Base-by-base conservation (phyloP, 805 yeast genomes). In the Zygoascus bituminiphila region DNA sequence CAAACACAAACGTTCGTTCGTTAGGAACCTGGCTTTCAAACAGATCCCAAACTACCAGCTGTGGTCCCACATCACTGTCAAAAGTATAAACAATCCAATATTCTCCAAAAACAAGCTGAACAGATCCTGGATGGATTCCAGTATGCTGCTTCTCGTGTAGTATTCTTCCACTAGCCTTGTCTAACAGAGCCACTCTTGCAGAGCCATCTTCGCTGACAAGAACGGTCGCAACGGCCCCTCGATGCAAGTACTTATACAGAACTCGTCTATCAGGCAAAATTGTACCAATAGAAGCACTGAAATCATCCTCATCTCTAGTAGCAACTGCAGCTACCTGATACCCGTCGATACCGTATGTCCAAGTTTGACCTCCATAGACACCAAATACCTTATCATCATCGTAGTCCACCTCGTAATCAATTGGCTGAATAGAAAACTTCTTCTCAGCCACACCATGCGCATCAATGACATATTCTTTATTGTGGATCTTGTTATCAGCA, bases 221-320 rank as follows among this genome's bases (percentile, higher is more conserved):
- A 20, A 63, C 56, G 0, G 81, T 66, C 1, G 78, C 73, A 1
- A 82, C 70, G 19, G 77, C 51, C 57, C 85, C 79, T 19, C 94
- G 95, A 58, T 84, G 74, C 51, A 89, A 66, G 62, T 84, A 89
- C 64, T 91, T 93, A 75, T 89, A 88, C 36, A 88, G 66, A 1
- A 87, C 91, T 1, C 81, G 71, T 60, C 87, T 75, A 56, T 84
- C 81, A 19, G 82, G 81, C 24, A 84, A 66, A 0, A 84, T 77
- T 22, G 77, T 73, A 7, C 95, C 97, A 43, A 82, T 62, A 12
- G 82, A 81, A 0, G 82, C 79, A 4, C 74, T 67, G 10, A 61
- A 56, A 17, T 69, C 75, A 12, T 61, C 62, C 2, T 67, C 65
- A 41, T 68, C 69, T 48, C 78, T 71, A 2, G 62, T 38, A 0